These are phyloP conservation scores for Gautieria morchelliformis DNA, from an alignment of 768 basidiomycete species.

Conservation along the genomic window DNA sequence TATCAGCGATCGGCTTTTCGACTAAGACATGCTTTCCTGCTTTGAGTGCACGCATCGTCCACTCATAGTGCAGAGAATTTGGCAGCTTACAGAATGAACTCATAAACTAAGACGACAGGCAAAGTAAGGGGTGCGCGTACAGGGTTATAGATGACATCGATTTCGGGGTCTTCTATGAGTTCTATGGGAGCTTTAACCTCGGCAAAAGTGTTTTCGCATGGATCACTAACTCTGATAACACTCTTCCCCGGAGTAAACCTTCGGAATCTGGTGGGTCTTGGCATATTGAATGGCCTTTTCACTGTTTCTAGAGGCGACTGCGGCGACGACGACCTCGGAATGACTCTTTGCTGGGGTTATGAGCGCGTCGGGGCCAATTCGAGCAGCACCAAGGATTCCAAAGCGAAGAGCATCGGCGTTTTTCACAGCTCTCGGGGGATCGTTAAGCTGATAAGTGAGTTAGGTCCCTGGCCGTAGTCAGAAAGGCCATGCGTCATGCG, in stretches of 20 bases:
- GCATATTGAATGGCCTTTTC: conserved; percentile 18
- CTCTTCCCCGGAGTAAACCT: conserved; percentile 11
- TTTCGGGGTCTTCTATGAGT: conserved; percentile 19
- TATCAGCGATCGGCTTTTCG: conserved; percentile 25
- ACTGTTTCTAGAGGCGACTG: conserved; percentile 21
- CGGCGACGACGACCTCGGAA: conserved; percentile 18
- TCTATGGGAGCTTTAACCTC: conserved; percentile 11
- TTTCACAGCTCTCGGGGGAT: conserved; percentile 4
- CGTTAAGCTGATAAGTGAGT: neutral
- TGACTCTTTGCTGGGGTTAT: conserved; percentile 19
- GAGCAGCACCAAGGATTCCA: conserved; percentile 22
- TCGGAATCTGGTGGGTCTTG: conserved; percentile 20
- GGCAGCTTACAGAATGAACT: conserved; percentile 11
- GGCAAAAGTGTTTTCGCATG: neutral
- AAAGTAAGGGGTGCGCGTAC: neutral
- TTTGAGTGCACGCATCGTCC: conserved; percentile 22
- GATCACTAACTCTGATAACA: conserved; percentile 14
- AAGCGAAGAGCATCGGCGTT: conserved; percentile 8
- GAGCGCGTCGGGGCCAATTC: conserved; percentile 19
- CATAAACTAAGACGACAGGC: neutral
- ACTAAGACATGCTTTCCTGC: conserved; percentile 26
- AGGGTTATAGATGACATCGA: conserved; percentile 23
- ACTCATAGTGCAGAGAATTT: conserved; percentile 24
- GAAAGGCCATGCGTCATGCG: no score
- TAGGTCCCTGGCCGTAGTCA: no score